Conservation (phyloP, 78 protist genomes). For the Dictyostelium brefeldianum region DNA sequence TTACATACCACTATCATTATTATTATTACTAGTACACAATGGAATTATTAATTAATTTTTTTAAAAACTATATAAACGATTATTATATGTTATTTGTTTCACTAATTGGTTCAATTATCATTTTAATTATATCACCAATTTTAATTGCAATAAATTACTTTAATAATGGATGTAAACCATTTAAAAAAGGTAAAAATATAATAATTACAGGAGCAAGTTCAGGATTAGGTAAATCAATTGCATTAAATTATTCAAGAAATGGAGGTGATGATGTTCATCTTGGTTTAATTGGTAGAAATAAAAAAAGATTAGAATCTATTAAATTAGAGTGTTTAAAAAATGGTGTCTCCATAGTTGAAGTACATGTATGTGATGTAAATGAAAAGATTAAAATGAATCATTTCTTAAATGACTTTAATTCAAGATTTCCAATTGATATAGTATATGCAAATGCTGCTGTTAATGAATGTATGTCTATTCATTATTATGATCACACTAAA, state of each 20-base stretch:
- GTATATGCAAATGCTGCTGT: conserved; percentile 62
- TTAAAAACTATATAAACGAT: too few species aligned
- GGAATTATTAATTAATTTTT: too few species aligned
- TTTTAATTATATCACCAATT: too few species aligned
- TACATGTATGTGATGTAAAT: conserved; percentile 8
- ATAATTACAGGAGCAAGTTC: conserved; percentile 9
- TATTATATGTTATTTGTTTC: too few species aligned
- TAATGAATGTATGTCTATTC: neutral
- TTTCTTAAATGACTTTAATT: neutral
- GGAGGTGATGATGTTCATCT: neutral
- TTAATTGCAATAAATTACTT: too few species aligned
- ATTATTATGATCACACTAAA: too few species aligned
- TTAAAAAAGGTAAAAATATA: too few species aligned
- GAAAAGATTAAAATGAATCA: neutral
- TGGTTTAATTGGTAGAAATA: conserved; percentile 10
- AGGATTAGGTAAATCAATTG: conserved; percentile 30
- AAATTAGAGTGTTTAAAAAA: conserved; percentile 4
- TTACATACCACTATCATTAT: too few species aligned
- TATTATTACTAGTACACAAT: too few species aligned
- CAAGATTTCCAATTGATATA: conserved; percentile 17
- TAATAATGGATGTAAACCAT: too few species aligned
- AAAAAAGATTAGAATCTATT: neutral
- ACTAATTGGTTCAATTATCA: too few species aligned
- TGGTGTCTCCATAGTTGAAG: neutral
- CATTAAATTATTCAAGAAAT: conserved; percentile 10